phyloP scores from a whole-genome alignment of 306 rosid species.

The Rosa chinensis region DNA sequence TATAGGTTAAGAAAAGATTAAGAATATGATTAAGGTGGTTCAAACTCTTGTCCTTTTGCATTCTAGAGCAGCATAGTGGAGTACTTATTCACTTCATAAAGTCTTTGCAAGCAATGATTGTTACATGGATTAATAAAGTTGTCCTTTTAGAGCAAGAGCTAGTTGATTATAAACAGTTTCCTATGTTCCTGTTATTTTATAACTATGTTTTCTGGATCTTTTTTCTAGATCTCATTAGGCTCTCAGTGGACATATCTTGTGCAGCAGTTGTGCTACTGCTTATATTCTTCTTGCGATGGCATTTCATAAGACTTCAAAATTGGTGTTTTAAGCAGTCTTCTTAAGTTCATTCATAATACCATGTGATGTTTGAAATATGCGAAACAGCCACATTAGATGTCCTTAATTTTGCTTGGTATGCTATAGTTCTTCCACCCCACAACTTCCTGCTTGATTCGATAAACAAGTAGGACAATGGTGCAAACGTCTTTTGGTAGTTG shows the following conservation, averaged over 20 bases:
- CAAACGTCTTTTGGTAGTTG: not conserved
- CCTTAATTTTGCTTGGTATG: not conserved
- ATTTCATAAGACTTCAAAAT: not conserved
- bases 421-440: not conserved
- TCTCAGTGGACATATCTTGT: not conserved
- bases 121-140: not conserved
- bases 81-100: not conserved
- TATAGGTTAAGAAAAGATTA: not conserved
- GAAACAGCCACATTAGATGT: not conserved
- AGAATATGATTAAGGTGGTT: not conserved
- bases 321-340: not conserved
- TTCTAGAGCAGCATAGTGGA: not conserved
- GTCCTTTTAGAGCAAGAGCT: not conserved
- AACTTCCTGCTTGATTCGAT: not conserved
- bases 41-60: not conserved
- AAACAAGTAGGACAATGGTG: not conserved
- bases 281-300: not conserved
- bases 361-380: not conserved
- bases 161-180: too few relatives aligned
- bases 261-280: not conserved
- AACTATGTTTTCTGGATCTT: not conserved
- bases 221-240: not conserved
- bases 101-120: not conserved
- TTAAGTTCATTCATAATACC: not conserved
- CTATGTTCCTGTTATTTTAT: too few relatives aligned